Evolutionary conservation across 1,284 basidiomycete species (phyloP), one percentile per base, ranked within the genome.

Genomic region (Exsudoporus floridanus): DNA sequence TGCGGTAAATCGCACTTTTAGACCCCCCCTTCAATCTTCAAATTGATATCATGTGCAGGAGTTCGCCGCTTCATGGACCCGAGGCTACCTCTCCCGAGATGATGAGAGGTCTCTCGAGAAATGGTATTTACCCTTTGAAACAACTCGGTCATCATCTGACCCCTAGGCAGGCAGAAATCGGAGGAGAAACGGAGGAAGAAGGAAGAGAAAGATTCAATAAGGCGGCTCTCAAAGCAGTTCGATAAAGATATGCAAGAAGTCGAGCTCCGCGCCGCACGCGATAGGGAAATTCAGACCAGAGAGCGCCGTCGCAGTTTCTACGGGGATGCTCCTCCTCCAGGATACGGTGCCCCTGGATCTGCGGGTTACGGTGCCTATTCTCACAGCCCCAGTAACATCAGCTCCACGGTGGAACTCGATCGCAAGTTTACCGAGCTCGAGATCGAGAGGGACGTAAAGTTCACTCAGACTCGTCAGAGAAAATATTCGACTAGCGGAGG

Each of bases 181-280:
- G 83, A 86, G 56, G 80, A 84, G 31, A 78, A 78, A 59, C 76
- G 78, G 51, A 74, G 77, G 61, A 77, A 72, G 62, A 76, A 74
- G 54, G 80, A 84, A 69, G 81, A 84, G 60, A 83, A 80, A 57
- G 76, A 79, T 39, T 72, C 77, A 0, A 69, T 76, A 23, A 82
- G 74, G 60, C 75, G 77, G 27, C 70, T 77, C 50, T 75, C 79
- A 43, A 81, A 82, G 50, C 70, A 75, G 46, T 70, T 70, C 48
- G 73, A 71, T 48, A 72, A 68, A 45, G 73, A 77, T 42, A 68
- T 64, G 56, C 77, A 80, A 46, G 83, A 85, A 27, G 70, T 73
- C 34, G 81, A 83, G 21, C 69, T 81, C 30, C 77, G 77, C 45
- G 70, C 74, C 46, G 78, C 77, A 30, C 77, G 80, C 40, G 82